Base-by-base conservation (phyloP, 371 early-diverging fungal species). In the Capillidium rhysosporum region DNA sequence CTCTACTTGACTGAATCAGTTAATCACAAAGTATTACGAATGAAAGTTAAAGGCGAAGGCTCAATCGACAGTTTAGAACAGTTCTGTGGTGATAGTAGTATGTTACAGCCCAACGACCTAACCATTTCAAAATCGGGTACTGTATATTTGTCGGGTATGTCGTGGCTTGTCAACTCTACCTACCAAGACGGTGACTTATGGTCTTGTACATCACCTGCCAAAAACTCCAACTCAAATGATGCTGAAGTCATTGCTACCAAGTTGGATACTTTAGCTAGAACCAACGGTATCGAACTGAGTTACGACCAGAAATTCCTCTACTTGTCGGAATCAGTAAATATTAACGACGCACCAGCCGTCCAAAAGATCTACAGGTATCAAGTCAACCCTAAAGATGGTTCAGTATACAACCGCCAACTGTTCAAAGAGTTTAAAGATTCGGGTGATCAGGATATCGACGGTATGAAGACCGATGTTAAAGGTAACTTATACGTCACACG, bases 81-180 rank as follows among this genome's bases (percentile, higher is more conserved):
- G 38, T 43, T 23, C 23, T 73, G 69, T 47, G 47, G 59, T 45
- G 57, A 61, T 55, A 21, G 56, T 1, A 28, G 28, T 12, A 65
- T 71, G 49, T 47, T 73, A 38, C 69, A 68, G 56, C 73, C 73
- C 34, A 73, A 73, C 56, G 73, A 73, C 57, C 46, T 73, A n/a
- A 65, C 71, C 21, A 52, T 71, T 12, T 60, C 73, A 0, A 58
- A 52, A 18, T 48, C 63, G 9, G 65, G 68, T 16, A 43, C 7
- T 7, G 43, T 66, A 3, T 74, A 68, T 54, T 44, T 67, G n/a
- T 67, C 69, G 0, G 75, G 73, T 20, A 67, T 69, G 66, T 57
- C 55, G 43, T 71, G 59, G 55, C 59, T 66, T 5, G 55, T 41
- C 23, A 61, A 66, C 59, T 65, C 63, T 18, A 59, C 38, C 30